A percentile compares a stretch with the other conserved stretches of the same genome.
These are phyloP conservation scores for Cystofilobasidium bisporidii DNA, from an alignment of 768 basidiomycete species.

Conservation along the genomic window DNA sequence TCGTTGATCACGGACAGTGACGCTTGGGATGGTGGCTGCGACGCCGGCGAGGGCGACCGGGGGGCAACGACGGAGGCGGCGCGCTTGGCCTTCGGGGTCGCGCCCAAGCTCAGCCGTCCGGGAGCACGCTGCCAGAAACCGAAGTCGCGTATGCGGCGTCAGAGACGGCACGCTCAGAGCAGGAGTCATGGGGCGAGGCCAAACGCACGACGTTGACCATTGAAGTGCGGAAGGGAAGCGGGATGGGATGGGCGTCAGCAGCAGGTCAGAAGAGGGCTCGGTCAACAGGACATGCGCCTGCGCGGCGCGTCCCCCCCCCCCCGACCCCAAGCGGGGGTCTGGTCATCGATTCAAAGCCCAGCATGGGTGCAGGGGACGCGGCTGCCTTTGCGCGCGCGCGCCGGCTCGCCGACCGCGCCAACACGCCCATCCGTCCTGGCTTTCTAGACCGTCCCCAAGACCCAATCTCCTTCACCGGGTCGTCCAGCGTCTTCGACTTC, in stretches of 20 bases:
- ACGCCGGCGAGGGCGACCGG: no score
- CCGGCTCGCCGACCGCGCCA: neutral
- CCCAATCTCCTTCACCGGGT: neutral
- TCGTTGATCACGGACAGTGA: no score
- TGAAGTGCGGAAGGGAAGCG: neutral
- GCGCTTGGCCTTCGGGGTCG: neutral
- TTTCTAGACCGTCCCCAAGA: neutral
- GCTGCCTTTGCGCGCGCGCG: neutral
- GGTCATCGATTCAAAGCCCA: no score
- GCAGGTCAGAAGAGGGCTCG: no score
- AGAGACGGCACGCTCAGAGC: neutral
- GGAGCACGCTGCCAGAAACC: neutral
- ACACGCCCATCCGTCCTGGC: no score
- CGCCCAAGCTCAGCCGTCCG: neutral
- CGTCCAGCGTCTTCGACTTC: no score
- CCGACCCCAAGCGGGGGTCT: no score
- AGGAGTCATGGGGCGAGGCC: no score
- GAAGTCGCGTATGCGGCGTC: neutral
- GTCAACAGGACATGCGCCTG: no score
- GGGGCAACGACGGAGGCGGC: neutral
- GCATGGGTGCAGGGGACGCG: no score
- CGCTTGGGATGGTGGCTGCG: no score
- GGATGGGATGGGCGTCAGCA: neutral
- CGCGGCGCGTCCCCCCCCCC: no score
- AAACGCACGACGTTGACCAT: slow-evolving; percentile 17